phyloP scores from a whole-genome alignment of 345 rosid genomes.

The Gossypium sturtianum region DNA sequence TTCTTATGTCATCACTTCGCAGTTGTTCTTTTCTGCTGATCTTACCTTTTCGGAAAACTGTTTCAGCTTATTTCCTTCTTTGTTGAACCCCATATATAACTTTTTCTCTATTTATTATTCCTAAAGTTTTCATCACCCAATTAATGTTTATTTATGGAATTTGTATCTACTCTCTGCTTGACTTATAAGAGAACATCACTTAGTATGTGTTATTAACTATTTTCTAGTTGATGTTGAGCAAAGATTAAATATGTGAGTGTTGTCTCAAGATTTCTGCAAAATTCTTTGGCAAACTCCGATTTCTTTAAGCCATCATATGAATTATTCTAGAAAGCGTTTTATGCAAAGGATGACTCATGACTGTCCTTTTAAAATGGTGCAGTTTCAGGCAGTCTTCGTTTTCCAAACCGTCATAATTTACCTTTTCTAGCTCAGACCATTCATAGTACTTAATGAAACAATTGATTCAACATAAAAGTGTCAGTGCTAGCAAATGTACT shows the following conservation, averaged over 20 bases:
- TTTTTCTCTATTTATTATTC: neutral
- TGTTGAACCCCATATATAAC: neutral
- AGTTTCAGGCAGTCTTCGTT: neutral
- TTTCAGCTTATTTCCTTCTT: neutral
- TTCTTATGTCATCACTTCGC: neutral
- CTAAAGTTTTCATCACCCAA: neutral
- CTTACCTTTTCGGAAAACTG: neutral
- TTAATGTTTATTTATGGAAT: neutral
- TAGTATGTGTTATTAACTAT: neutral
- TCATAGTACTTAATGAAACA: neutral
- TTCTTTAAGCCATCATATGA: neutral
- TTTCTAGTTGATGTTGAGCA: neutral
- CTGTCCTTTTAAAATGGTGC: neutral
- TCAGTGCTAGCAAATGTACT: neutral
- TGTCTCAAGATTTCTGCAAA: conserved; percentile 1
- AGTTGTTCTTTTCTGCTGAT: neutral
- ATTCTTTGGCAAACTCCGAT: neutral
- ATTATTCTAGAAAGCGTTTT: neutral
- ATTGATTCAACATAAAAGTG: neutral
- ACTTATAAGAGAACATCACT: neutral
- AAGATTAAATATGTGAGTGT: neutral
- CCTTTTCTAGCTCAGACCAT: neutral
- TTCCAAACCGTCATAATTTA: neutral
- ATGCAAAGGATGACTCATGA: neutral
- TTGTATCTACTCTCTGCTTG: neutral